Base-by-base conservation (phyloP, 257 asterid species). In the Nicotiana undulata region DNA sequence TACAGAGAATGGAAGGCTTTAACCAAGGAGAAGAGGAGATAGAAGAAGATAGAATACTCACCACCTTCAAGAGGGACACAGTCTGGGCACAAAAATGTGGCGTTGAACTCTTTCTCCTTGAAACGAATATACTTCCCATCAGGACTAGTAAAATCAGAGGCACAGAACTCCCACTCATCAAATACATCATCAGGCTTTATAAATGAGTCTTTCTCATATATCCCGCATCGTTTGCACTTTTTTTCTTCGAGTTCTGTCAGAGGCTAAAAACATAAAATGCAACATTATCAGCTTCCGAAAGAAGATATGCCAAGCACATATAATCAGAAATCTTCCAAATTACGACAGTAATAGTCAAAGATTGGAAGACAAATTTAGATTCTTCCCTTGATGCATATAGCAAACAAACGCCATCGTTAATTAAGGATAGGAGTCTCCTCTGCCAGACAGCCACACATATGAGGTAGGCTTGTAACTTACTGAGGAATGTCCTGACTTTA, bases 11-110 rank as follows among this genome's bases (percentile, higher is more conserved):
- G 20, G 20, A 68, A 46, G 3, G 0, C 77, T 26, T 46, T 56
- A 28, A 81, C 55, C 58, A 16, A 78, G 26, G 29, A 55, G 32
- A 63, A 28, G 63, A 75, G 34, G 44, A 76, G 80, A 68, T 65
- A 26, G 59, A 22, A 26, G 51, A 10, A 55, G 55, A 80, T n/a
- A 44, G 37, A 52, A 44, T 16, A 76, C 86, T 84, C 76, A 84
- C 87, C 83, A 40, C 78, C 72, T 82, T 18, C 84, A 82, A 80
- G 77, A 24, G 84, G 67, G 67, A 58, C 76, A 31, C 91, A 88
- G 17, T 86, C 88, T 22, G 55, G 82, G 68, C 91, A 88, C 52
- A 79, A 53, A 49, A 88, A 88, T 58, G 91, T 88, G 53, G 84
- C 91, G 56, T 82, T 82, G 66, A 88, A 82, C 32, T 88, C 89